A percentile compares a stretch with the other conserved stretches of the same genome.
Evolutionary conservation across 2,329 filamentous ascomycete genomes (phyloP).

Genomic region (Beauveria rudraprayagi): DNA sequence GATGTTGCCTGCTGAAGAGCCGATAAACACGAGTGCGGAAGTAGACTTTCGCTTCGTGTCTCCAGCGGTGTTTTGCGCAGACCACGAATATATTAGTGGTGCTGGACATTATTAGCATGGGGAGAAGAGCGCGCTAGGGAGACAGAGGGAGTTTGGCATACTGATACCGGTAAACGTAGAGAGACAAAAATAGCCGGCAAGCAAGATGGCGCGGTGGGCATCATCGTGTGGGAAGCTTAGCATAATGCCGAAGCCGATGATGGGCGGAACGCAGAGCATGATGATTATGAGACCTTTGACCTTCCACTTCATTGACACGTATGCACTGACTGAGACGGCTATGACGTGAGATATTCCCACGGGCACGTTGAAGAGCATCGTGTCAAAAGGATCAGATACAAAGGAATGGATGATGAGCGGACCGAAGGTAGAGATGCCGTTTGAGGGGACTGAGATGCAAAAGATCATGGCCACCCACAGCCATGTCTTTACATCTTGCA

Average conservation of each 20-base stretch:
- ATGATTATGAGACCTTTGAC: slow-evolving; percentile 49
- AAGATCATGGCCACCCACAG: slow-evolving; percentile 48
- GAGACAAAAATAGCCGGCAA: slow-evolving; percentile 50
- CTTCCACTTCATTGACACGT: slow-evolving; percentile 44
- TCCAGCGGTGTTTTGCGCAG: slow-evolving; percentile 55
- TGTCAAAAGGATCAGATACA: slow-evolving; percentile 47
- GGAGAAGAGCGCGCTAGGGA: slow-evolving; percentile 42
- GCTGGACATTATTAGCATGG: slow-evolving; percentile 24
- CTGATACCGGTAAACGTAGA: slow-evolving; percentile 45
- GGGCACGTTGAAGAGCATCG: slow-evolving; percentile 53
- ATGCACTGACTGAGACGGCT: slow-evolving; percentile 49
- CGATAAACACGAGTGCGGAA: slow-evolving; percentile 56
- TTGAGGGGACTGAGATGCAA: slow-evolving; percentile 48
- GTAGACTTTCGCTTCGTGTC: slow-evolving; percentile 63
- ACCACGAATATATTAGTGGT: slow-evolving; percentile 54
- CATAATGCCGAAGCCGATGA: slow-evolving; percentile 47
- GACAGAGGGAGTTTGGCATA: slow-evolving; percentile 26
- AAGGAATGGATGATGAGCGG: slow-evolving; percentile 53
- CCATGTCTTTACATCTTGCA: slow-evolving; percentile 52
- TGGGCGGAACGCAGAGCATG: slow-evolving; percentile 48
- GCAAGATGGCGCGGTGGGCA: slow-evolving; percentile 38
- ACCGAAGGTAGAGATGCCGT: slow-evolving; percentile 51
- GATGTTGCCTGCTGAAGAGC: slow-evolving; percentile 58
- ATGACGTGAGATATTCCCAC: slow-evolving; percentile 53
- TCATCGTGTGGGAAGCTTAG: slow-evolving; percentile 39